Conservation (phyloP, 1,139 yeast genomes). For the Pichia sp. region DNA sequence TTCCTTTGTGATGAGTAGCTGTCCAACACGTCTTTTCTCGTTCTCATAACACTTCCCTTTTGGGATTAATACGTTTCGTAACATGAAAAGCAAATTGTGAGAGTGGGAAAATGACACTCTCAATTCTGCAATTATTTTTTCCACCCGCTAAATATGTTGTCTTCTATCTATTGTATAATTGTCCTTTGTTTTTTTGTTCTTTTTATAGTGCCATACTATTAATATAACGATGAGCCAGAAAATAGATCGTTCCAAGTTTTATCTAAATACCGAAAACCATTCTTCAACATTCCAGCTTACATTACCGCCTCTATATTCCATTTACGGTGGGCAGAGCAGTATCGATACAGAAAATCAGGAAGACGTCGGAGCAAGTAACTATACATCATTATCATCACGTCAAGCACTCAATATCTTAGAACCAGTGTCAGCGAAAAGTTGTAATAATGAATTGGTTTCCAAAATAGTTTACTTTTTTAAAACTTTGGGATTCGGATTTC, state of each 20-base stretch:
- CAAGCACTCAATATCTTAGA: neutral
- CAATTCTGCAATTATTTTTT: too few species aligned
- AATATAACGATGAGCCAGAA: neutral
- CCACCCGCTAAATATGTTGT: too few species aligned
- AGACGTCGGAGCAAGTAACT: neutral
- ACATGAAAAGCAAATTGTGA: neutral
- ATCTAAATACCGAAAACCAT: neutral
- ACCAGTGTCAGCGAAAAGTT: too few species aligned
- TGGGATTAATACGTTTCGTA: neutral
- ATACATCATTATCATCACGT: neutral
- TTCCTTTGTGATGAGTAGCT: neutral
- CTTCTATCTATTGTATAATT: neutral
- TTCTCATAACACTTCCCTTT: neutral
- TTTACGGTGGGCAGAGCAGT: slow-evolving; percentile 35
- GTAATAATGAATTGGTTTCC: neutral
- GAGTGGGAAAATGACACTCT: too few species aligned
- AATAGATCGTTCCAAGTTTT: neutral
- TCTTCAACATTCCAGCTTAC: slow-evolving; percentile 35
- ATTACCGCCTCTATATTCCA: slow-evolving; percentile 43
- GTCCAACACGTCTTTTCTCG: neutral
- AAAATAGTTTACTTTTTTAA: neutral
- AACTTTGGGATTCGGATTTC: slow-evolving; percentile 1
- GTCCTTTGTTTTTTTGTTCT: neutral
- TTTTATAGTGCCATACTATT: neutral
- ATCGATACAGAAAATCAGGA: slow-evolving; percentile 19